Evolutionary conservation across 2,329 filamentous ascomycete species (phyloP).

Genomic region (Ceratocystis alfenasii): DNA sequence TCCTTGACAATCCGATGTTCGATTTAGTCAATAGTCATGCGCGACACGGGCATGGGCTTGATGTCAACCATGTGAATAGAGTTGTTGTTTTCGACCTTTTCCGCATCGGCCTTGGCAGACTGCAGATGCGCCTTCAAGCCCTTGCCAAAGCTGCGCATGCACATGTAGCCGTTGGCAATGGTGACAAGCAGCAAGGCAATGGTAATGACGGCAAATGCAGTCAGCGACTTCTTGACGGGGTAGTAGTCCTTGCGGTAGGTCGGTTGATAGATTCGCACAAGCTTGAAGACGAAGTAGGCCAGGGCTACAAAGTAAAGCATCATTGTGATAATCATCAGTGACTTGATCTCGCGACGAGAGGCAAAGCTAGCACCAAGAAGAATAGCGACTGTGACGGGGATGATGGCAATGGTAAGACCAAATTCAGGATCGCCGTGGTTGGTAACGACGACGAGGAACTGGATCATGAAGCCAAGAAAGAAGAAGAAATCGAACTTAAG

Average conservation of each 20-base stretch:
- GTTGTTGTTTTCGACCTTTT: constrained; percentile 41
- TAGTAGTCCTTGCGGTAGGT: constrained; percentile 49
- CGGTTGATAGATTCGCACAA: constrained; percentile 82
- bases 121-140: constrained; percentile 80
- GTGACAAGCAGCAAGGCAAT: constrained; percentile 80
- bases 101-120: constrained; percentile 37
- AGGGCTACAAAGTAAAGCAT: constrained; percentile 78
- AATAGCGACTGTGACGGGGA: constrained; percentile 83
- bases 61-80: constrained; percentile 47
- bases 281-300: constrained; percentile 95
- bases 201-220: constrained; percentile 87
- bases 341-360: constrained; percentile 64
- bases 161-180: constrained; percentile 74
- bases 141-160: constrained; percentile 79
- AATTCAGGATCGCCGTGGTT: constrained; percentile 61
- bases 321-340: constrained; percentile 68
- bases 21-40: constrained; percentile 50
- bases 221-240: constrained; percentile 73
- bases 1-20: neutral
- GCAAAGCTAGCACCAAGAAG: constrained; percentile 75
- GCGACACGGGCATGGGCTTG: constrained; percentile 42
- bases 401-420: constrained; percentile 73
- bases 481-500: constrained; percentile 99
- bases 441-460: constrained; percentile 88
- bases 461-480: constrained; percentile 95